Evolutionary conservation across 2,329 filamentous ascomycete genomes (phyloP).

Genomic region (Purpureocillium takamizusanense): DNA sequence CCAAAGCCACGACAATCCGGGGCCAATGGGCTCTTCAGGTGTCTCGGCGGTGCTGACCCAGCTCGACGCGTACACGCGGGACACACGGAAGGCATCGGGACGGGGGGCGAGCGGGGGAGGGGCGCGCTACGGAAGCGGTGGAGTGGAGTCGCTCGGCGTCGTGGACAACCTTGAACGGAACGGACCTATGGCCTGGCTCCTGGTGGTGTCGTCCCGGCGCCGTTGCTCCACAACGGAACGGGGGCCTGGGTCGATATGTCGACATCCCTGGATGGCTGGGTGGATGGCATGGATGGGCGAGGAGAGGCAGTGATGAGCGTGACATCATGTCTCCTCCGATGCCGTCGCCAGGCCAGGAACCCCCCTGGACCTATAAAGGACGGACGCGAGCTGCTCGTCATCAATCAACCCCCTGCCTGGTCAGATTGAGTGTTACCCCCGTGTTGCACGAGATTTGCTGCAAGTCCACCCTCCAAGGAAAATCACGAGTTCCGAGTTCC

Average conservation of each 20-base stretch:
- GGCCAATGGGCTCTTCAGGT: too few species aligned
- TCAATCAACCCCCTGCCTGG: too few species aligned
- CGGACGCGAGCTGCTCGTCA: too few species aligned
- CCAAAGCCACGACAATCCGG: too few species aligned
- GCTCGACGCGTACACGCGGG: background rate
- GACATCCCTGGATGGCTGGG: too few species aligned
- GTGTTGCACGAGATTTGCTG: too few species aligned
- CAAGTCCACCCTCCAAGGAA: too few species aligned
- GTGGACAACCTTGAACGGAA: constrained; percentile 5
- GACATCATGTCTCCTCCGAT: background rate
- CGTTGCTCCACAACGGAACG: constrained; percentile 1
- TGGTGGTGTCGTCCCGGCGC: background rate
- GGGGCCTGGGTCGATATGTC: too few species aligned
- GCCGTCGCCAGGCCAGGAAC: background rate
- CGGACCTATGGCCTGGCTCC: constrained; percentile 1
- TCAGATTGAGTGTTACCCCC: too few species aligned
- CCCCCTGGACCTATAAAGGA: background rate
- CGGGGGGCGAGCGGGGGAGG: constrained; percentile 2
- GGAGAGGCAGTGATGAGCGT: background rate
- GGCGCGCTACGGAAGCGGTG: constrained; percentile 3
- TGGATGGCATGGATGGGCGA: too few species aligned
- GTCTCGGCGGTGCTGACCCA: too few species aligned
- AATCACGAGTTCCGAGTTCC: too few species aligned
- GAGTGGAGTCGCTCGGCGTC: constrained; percentile 8
- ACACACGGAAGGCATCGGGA: constrained; percentile 3